A percentile compares a stretch with the other conserved stretches of the same genome.
phyloP scores from a whole-genome alignment of 75 land plant species.

The Gnetum montanum region DNA sequence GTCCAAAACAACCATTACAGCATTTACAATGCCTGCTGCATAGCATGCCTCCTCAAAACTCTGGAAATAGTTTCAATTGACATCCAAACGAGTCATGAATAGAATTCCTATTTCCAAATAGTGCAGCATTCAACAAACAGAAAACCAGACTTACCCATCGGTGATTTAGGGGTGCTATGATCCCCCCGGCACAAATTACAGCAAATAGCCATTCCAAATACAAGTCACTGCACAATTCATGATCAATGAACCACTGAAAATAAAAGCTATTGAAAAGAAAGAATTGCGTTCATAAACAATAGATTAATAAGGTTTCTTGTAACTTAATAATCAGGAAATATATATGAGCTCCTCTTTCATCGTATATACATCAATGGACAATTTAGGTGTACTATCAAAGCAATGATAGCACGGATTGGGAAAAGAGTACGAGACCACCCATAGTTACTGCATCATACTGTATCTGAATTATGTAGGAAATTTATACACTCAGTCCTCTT shows the following conservation, averaged over 20 bases:
- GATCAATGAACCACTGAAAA: not conserved
- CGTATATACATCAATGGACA: too few relatives aligned
- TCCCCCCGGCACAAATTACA: conserved; percentile 69
- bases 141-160: conserved; percentile 71
- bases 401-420: too few relatives aligned
- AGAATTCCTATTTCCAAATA: too few relatives aligned
- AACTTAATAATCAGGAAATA: too few relatives aligned
- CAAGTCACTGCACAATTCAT: conserved; percentile 41
- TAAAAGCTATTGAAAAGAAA: not conserved
- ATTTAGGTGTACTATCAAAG: too few relatives aligned
- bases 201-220: conserved; percentile 90
- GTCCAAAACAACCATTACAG: conserved; percentile 59
- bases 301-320: not conserved
- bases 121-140: too few relatives aligned
- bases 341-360: too few relatives aligned
- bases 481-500: too few relatives aligned
- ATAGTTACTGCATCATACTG: too few relatives aligned
- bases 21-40: conserved; percentile 39
- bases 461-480: too few relatives aligned
- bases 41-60: conserved; percentile 61
- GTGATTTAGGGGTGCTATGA: conserved; percentile 78
- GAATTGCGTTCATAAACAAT: not conserved
- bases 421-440: too few relatives aligned
- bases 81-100: not conserved
- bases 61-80: conserved; percentile 19